These are phyloP conservation scores for Geotrichum ghanense DNA, from an alignment of 805 yeast genomes.

Conservation along the genomic window DNA sequence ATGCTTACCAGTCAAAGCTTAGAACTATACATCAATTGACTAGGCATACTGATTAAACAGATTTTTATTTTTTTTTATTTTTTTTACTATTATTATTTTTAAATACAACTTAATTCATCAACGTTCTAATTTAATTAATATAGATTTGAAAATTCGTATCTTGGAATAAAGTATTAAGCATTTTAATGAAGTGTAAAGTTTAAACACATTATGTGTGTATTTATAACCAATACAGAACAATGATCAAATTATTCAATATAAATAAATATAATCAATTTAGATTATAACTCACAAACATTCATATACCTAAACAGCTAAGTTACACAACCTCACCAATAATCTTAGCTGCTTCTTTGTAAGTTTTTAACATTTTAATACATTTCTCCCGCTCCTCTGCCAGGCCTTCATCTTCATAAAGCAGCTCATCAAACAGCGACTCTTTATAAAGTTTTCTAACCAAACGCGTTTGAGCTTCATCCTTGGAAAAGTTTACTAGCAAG, in stretches of 20 bases:
- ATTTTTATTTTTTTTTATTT: too few species aligned
- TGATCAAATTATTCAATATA: too few species aligned
- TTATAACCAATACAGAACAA: too few species aligned
- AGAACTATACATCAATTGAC: constrained; percentile 5
- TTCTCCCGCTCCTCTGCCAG: not conserved
- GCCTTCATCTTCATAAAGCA: not conserved
- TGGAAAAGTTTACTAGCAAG: constrained; percentile 56
- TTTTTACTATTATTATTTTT: not conserved
- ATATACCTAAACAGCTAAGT: too few species aligned
- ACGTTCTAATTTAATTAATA: too few species aligned
- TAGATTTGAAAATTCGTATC: too few species aligned
- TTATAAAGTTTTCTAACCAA: not conserved
- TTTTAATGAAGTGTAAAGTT: too few species aligned
- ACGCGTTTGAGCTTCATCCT: not conserved
- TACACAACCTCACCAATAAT: not conserved
- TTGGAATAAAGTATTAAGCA: too few species aligned
- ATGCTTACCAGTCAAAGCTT: constrained; percentile 52
- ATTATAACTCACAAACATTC: too few species aligned
- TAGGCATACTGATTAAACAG: not conserved
- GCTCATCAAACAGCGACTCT: not conserved
- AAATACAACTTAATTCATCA: too few species aligned
- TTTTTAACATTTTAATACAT: not conserved
- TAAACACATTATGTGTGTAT: too few species aligned
- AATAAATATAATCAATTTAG: too few species aligned
- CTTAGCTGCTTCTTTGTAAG: not conserved